A percentile compares a stretch with the other conserved stretches of the same genome.
phyloP scores from a whole-genome alignment of 2,329 filamentous ascomycete species.

The Paracoccidioides brasiliensis region DNA sequence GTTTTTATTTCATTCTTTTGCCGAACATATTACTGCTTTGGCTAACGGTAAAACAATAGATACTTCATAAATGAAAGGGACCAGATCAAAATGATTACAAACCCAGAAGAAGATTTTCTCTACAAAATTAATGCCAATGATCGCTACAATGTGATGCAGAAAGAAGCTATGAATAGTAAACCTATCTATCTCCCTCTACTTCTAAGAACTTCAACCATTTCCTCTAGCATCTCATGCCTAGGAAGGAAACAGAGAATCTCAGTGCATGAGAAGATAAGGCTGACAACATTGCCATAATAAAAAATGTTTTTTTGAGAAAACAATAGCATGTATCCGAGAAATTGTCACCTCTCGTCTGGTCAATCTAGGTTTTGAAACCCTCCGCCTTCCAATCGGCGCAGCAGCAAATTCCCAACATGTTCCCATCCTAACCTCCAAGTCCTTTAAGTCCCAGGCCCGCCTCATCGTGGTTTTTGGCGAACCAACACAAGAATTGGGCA shows the following conservation, averaged over 20 bases:
- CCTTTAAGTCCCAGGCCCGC: conserved; percentile 45
- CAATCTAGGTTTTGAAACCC: conserved; percentile 44
- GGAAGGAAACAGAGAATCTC: background rate
- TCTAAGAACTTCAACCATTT: background rate
- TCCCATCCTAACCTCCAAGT: conserved; percentile 52
- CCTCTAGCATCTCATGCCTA: background rate
- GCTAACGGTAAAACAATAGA: conserved; percentile 30
- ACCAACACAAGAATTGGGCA: conserved; percentile 55
- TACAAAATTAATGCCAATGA: conserved; percentile 60
- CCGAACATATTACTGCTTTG: background rate
- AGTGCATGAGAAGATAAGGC: background rate
- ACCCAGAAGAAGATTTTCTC: conserved; percentile 58
- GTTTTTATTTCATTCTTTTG: background rate
- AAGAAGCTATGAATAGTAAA: conserved; percentile 59
- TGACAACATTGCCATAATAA: background rate
- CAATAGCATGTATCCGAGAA: conserved; percentile 46
- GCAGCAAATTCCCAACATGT: conserved; percentile 43
- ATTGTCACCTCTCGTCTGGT: conserved; percentile 52
- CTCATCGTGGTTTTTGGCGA: conserved; percentile 67
- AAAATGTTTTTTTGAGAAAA: background rate
- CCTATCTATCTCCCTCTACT: background rate
- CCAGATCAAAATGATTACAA: conserved; percentile 56
- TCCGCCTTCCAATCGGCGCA: conserved; percentile 48
- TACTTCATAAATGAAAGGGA: conserved; percentile 68
- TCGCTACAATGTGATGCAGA: conserved; percentile 64